These are phyloP conservation scores for Pseudonitzschia delicatissima DNA, from an alignment of 108 stramenopile species.

Conservation along the genomic window DNA sequence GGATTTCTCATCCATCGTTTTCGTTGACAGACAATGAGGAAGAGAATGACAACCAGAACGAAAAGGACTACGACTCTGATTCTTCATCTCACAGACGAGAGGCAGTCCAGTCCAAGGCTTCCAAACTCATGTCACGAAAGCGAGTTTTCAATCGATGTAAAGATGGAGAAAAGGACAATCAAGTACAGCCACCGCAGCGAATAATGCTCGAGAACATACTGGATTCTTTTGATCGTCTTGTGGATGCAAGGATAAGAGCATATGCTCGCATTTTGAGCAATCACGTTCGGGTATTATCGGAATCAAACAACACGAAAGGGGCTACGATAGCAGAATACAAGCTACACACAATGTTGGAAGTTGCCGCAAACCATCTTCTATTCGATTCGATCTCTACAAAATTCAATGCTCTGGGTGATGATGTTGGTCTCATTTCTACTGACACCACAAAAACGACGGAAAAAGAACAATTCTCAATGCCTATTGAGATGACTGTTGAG, in stretches of 20 bases:
- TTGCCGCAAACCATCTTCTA: background rate
- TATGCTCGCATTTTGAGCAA: conserved; percentile 6
- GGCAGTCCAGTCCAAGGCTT: background rate
- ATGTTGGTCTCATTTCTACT: background rate
- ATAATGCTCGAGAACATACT: conserved; percentile 13
- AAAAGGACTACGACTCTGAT: background rate
- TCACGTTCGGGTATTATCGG: background rate
- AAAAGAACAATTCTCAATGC: background rate
- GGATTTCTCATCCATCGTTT: background rate
- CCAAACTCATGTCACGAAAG: background rate
- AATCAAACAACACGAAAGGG: background rate
- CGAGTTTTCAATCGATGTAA: background rate
- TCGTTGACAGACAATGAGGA: background rate
- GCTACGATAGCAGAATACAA: conserved; percentile 11
- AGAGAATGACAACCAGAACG: background rate
- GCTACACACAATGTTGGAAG: conserved; percentile 4
- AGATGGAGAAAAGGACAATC: background rate
- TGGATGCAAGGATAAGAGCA: conserved; percentile 8
- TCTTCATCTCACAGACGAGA: background rate
- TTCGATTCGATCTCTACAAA: conserved; percentile 8
- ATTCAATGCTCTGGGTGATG: background rate
- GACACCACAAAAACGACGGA: background rate
- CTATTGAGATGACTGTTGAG: background rate
- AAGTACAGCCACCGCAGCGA: background rate
- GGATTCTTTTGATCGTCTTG: conserved; percentile 9